These are phyloP conservation scores for Metschnikowia gelsemii DNA, from an alignment of 805 yeast genomes.

Conservation along the genomic window DNA sequence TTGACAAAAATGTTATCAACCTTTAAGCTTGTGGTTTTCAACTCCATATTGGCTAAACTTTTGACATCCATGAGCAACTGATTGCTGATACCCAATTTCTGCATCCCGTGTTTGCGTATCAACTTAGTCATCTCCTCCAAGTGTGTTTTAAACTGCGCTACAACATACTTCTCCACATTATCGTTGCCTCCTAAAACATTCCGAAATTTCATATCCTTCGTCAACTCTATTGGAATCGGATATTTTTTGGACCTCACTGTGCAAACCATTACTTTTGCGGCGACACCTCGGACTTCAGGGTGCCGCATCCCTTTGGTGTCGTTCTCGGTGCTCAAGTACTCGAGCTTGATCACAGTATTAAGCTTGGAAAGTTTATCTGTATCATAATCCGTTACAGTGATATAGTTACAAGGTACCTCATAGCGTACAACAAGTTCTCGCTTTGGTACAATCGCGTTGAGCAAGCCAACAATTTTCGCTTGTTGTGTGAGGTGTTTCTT, in stretches of 20 bases:
- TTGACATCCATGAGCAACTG: conserved; percentile 30
- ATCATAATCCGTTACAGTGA: not conserved
- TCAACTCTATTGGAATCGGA: conserved; percentile 25
- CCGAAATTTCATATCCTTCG: conserved; percentile 18
- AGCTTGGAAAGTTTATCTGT: conserved; percentile 5
- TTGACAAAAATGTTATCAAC: conserved; percentile 16
- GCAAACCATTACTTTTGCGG: conserved; percentile 18
- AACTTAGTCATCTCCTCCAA: conserved; percentile 21
- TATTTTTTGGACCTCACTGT: conserved; percentile 29
- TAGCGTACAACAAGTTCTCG: conserved; percentile 18
- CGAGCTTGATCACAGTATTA: conserved; percentile 9
- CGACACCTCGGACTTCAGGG: conserved; percentile 18
- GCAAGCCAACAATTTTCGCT: conserved; percentile 25
- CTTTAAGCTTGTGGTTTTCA: conserved; percentile 23
- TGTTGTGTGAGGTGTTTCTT: conserved; percentile 25
- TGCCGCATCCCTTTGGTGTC: conserved; percentile 12
- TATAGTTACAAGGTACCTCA: conserved; percentile 10
- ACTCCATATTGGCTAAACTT: conserved; percentile 24
- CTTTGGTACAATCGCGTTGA: conserved; percentile 20
- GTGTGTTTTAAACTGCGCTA: conserved; percentile 23
- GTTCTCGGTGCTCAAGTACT: conserved; percentile 9
- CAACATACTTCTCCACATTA: conserved; percentile 22
- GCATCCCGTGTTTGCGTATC: conserved; percentile 20
- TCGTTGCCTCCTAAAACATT: conserved; percentile 19
- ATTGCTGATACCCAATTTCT: conserved; percentile 19